Evolutionary conservation across 345 rosid genomes (phyloP), one percentile per base, ranked within the genome.

Genomic region (Toxicodendron radicans): DNA sequence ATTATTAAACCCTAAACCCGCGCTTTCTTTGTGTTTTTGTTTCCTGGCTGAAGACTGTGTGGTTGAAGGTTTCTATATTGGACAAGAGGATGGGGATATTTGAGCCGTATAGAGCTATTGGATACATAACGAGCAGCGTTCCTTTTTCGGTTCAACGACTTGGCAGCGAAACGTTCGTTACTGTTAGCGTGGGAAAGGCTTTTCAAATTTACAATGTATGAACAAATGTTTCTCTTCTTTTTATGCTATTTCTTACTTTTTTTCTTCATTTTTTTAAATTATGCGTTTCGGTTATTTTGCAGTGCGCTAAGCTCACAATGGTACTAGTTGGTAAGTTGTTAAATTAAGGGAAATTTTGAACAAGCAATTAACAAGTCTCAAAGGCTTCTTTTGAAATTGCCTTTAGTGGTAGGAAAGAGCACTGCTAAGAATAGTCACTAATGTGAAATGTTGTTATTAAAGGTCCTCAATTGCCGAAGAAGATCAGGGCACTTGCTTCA

Each of bases 181-280:
- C 99, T 14, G 98, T 95, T 70, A 83, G 95, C 62, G 93, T 90
- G 12, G 98, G 97, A 76, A 95, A 93, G 88, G 93, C 98, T 64
- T 95, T 95, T 54, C 97, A 95, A 79, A 84, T 95, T 53, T 93
- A 91, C 79, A 90, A 95, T 68, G 95, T 71, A 58, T 84, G 77
- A 65, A 0, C 17, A 45, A 17, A 21, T 14, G 67, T 2, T 74
- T 7, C 13, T 57, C 18, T 61, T 27, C 21, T 74, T 51, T 72
- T 12, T 10, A 32, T 35, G 21, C 9, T 63, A 65, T 2, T 52
- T 57, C 70, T 72, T 8, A n/a, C 12, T 41, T 27, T 12, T 74
- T 21, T 9, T 54, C n/a, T 17, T 32, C 14, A 32, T 58, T 21
- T 32, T 20, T 27, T 18, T 8, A 1, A 1, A 18, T 24, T 9